Percentiles rank a stretch among this genome's conserved stretches.
These are phyloP conservation scores for Populus tomentosa DNA, from an alignment of 441 rosid species.

Conservation along the genomic window DNA sequence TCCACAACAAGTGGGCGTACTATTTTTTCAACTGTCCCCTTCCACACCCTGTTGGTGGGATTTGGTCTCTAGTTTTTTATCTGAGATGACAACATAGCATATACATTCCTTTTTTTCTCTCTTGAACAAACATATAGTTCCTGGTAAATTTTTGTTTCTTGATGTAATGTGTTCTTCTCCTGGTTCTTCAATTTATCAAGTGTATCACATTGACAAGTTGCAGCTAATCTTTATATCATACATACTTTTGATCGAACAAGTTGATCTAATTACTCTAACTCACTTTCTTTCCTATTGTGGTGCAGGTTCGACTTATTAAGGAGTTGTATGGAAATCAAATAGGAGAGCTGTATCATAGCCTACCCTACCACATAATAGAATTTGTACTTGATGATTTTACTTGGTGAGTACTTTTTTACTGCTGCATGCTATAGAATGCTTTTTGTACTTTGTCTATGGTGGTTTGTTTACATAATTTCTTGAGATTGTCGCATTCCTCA, in stretches of 20 bases:
- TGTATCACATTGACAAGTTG: neutral
- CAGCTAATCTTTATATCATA: neutral
- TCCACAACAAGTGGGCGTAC: neutral
- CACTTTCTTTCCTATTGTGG: neutral
- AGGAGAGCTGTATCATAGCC: constrained; percentile 83
- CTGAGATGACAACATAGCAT: neutral
- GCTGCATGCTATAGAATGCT: neutral
- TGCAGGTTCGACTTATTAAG: constrained; percentile 86
- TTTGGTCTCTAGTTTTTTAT: neutral
- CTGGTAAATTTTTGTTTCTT: neutral
- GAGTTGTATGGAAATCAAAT: constrained; percentile 94
- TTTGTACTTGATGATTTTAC: constrained; percentile 69
- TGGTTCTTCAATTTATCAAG: neutral
- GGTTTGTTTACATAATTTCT: neutral
- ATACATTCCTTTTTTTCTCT: neutral
- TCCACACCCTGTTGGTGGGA: neutral
- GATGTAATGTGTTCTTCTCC: neutral
- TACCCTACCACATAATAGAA: constrained; percentile 90
- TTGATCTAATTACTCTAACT: constrained; percentile 13
- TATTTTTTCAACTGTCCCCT: neutral
- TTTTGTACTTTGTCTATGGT: neutral
- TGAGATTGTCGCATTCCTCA: neutral
- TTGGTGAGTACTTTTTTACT: constrained; percentile 50
- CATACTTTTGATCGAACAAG: neutral
- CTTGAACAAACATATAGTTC: neutral